Evolutionary conservation across 257 asterid genomes (phyloP).

Genomic region (Vinca minor): DNA sequence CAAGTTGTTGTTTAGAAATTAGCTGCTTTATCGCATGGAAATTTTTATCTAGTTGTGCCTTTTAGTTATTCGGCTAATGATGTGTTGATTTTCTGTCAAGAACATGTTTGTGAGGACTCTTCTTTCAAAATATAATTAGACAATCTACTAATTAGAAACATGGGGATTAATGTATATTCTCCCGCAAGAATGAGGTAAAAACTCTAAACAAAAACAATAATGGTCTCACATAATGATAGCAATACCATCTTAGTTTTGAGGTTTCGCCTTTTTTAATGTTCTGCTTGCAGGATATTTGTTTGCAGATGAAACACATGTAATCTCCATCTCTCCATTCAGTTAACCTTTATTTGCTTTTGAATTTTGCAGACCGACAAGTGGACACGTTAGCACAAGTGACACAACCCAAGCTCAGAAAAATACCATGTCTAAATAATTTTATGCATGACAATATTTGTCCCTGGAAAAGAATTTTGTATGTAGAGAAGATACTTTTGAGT

Average conservation of each 20-base stretch:
- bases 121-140: too few species aligned
- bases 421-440: neutral
- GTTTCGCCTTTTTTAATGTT: neutral
- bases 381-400: conserved; percentile 17
- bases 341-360: conserved; percentile 1
- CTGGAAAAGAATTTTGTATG: neutral
- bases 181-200: neutral
- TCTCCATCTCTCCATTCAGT: neutral
- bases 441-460: too few species aligned
- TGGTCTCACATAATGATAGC: too few species aligned
- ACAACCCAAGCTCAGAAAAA: neutral
- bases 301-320: conserved; percentile 1
- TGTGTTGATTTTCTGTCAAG: neutral
- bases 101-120: neutral
- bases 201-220: neutral
- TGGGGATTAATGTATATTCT: neutral
- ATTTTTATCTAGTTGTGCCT: neutral
- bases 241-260: neutral
- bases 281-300: neutral
- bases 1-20: too few species aligned
- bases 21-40: too few species aligned
- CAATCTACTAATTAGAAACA: neutral
- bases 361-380: conserved; percentile 38
- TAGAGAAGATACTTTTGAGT: too few species aligned
- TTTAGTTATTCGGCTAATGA: neutral